A percentile compares a stretch with the other conserved stretches of the same genome.
phyloP scores from a whole-genome alignment of 306 rosid species.

The Malus sieversii region DNA sequence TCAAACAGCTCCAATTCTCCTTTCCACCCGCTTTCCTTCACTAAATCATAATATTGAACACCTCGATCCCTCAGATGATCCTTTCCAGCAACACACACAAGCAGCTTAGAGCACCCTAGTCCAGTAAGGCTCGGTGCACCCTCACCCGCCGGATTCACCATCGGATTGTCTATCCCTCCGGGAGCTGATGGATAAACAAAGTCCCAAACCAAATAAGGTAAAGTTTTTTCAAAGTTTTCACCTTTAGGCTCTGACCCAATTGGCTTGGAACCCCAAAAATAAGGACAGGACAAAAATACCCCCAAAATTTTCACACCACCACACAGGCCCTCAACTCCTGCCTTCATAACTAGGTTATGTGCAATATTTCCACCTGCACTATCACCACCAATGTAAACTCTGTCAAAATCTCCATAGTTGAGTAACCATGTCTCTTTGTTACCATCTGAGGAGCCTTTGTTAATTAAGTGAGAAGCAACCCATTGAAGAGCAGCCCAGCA shows the following conservation, averaged over 20 bases:
- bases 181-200: constrained; percentile 24
- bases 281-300: constrained; percentile 28
- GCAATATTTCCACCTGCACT: constrained; percentile 30
- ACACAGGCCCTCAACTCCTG: constrained; percentile 26
- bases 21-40: constrained; percentile 13
- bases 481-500: constrained; percentile 39
- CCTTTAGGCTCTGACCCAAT: constrained; percentile 8
- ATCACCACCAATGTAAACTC: constrained; percentile 1
- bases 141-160: constrained; percentile 1
- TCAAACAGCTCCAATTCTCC: constrained; percentile 17
- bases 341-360: constrained; percentile 32
- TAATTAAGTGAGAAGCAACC: constrained; percentile 24
- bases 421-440: constrained; percentile 29
- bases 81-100: constrained; percentile 14
- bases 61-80: constrained; percentile 15
- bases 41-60: constrained; percentile 3
- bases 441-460: not conserved
- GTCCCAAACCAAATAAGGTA: constrained; percentile 11
- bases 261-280: constrained; percentile 28
- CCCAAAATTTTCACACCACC: constrained; percentile 22
- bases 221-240: not conserved
- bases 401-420: constrained; percentile 20
- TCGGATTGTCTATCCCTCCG: constrained; percentile 20
- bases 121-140: constrained; percentile 15
- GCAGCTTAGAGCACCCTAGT: constrained; percentile 11